Evolutionary conservation across 306 rosid species (phyloP).

Genomic region (Prunus padus): DNA sequence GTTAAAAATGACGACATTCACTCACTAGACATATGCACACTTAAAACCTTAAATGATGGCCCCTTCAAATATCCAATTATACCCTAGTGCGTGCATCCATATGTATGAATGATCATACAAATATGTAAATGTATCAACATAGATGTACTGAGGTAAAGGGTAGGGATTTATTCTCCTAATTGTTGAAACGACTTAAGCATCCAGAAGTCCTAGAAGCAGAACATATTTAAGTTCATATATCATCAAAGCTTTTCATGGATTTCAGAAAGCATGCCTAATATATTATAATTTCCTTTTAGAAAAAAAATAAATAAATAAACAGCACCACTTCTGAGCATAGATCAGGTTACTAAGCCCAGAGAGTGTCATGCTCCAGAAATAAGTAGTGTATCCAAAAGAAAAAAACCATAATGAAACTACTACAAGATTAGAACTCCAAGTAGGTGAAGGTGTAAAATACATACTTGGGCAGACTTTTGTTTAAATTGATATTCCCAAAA

Average conservation of each 20-base stretch:
- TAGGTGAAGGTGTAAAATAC: constrained; percentile 34
- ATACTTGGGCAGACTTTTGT: constrained; percentile 73
- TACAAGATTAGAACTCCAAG: constrained; percentile 2
- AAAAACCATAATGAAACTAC: not conserved
- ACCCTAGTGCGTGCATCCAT: not conserved
- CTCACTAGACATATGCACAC: not conserved
- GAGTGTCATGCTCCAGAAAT: not conserved
- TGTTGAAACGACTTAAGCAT: not conserved
- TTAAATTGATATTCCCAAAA: constrained; percentile 81
- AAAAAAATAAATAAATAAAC: not conserved
- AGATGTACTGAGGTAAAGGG: not conserved
- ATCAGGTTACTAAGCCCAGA: not conserved
- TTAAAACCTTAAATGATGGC: not conserved
- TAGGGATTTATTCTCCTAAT: not conserved
- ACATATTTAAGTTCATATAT: not conserved
- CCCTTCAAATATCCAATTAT: not conserved
- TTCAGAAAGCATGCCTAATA: not conserved
- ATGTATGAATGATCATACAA: not conserved
- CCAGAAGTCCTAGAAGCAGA: constrained; percentile 6
- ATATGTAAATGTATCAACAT: not conserved
- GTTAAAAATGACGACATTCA: not conserved
- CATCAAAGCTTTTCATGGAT: not conserved
- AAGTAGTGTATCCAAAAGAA: not conserved
- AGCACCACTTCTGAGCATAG: not conserved
- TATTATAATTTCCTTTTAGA: not conserved